Percentiles rank a stretch among this genome's conserved stretches.
phyloP scores from a whole-genome alignment of 306 rosid species.

The Fagus sylvatica region DNA sequence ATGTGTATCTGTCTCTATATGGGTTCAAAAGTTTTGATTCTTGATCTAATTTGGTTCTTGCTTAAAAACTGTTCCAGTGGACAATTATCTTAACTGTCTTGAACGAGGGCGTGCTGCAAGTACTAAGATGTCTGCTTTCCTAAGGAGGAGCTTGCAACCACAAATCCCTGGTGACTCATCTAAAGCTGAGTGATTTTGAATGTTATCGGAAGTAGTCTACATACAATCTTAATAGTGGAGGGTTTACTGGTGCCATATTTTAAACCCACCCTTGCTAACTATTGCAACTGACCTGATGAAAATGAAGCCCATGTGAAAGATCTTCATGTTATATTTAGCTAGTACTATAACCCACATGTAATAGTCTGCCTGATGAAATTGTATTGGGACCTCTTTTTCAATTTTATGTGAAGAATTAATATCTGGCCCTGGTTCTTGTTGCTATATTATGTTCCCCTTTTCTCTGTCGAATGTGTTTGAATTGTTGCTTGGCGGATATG shows the following conservation, averaged over 20 bases:
- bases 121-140: conserved; percentile 65
- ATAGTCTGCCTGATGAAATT: not conserved
- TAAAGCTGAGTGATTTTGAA: conserved; percentile 36
- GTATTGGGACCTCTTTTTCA: not conserved
- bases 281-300: not conserved
- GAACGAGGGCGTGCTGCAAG: conserved; percentile 82
- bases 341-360: not conserved
- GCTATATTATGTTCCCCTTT: too few species aligned
- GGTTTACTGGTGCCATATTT: not conserved
- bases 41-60: conserved; percentile 15
- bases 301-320: not conserved
- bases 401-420: not conserved
- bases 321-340: not conserved
- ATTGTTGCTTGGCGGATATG: too few species aligned
- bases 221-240: not conserved
- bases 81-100: conserved; percentile 80
- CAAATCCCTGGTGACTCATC: conserved; percentile 44
- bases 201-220: conserved; percentile 4
- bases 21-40: not conserved
- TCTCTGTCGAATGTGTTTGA: too few species aligned
- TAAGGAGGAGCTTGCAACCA: conserved; percentile 64
- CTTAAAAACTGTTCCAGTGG: conserved; percentile 48
- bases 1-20: not conserved
- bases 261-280: not conserved
- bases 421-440: too few species aligned